These are phyloP conservation scores for Craspedostauros australis DNA, from an alignment of 108 stramenopile species.

Conservation along the genomic window DNA sequence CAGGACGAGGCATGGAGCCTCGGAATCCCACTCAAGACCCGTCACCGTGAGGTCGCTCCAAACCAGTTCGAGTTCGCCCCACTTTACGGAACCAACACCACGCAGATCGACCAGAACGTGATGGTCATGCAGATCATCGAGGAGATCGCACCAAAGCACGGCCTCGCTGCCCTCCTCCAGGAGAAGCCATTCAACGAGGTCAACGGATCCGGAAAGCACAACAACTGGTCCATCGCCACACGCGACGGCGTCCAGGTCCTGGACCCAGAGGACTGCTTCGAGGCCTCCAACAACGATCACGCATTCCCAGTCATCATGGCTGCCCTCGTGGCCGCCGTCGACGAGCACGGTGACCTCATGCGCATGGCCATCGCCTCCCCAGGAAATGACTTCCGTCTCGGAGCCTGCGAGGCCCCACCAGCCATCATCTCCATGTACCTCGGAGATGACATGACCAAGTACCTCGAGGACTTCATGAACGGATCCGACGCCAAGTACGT, in stretches of 20 bases:
- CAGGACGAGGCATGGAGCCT: constrained; percentile 86
- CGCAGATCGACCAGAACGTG: constrained; percentile 91
- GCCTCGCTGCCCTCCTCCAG: constrained; percentile 89
- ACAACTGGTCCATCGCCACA: constrained; percentile 93
- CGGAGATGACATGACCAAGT: constrained; percentile 85
- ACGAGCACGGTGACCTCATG: constrained; percentile 94
- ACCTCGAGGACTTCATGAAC: constrained; percentile 79
- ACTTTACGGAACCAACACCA: constrained; percentile 83
- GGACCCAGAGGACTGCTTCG: constrained; percentile 51
- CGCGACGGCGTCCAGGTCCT: constrained; percentile 78
- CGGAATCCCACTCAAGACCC: constrained; percentile 88
- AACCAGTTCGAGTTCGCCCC: constrained; percentile 95
- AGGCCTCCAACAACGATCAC: constrained; percentile 59
- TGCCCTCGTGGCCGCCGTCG: constrained; percentile 85
- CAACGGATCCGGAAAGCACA: constrained; percentile 96
- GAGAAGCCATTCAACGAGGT: constrained; percentile 97
- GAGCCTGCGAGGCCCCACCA: constrained; percentile 94
- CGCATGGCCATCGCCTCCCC: constrained; percentile 87
- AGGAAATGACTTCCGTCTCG: constrained; percentile 96
- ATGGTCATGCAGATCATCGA: constrained; percentile 97
- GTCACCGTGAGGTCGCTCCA: constrained; percentile 95
- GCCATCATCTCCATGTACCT: constrained; percentile 94
- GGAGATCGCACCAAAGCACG: constrained; percentile 86
- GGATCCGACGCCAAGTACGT: constrained; percentile 65
- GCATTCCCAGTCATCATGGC: constrained; percentile 92